These are phyloP conservation scores for Sindora glabra DNA, from an alignment of 306 rosid genomes.

Conservation along the genomic window DNA sequence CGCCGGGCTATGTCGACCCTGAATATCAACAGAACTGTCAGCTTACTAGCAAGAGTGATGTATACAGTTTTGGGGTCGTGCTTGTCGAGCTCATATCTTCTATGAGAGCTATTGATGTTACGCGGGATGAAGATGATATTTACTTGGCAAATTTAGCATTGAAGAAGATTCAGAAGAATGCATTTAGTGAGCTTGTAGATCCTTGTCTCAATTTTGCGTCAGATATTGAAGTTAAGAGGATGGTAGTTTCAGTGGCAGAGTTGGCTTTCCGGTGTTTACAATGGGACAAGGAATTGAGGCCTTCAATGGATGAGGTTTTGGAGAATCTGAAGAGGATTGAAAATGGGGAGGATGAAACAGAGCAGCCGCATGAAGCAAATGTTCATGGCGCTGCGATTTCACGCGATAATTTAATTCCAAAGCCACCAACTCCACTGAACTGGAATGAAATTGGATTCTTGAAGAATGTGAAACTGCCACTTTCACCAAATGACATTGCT, in stretches of 20 bases:
- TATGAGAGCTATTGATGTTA: conserved; percentile 57
- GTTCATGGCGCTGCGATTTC: too few relatives aligned
- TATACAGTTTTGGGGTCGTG: conserved; percentile 67
- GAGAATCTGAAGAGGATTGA: conserved; percentile 32
- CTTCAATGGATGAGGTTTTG: conserved; percentile 54
- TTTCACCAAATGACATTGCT: conserved; percentile 38
- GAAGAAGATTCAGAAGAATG: conserved; percentile 36
- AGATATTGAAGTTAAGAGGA: conserved; percentile 30
- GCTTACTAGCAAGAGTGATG: conserved; percentile 72
- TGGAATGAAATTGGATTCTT: conserved; percentile 14
- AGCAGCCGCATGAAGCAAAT: too few relatives aligned
- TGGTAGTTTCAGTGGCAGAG: conserved; percentile 36
- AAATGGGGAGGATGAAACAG: conserved; percentile 5
- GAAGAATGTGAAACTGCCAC: conserved; percentile 9
- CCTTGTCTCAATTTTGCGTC: conserved; percentile 36
- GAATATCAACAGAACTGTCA: conserved; percentile 57
- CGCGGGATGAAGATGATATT: conserved; percentile 46
- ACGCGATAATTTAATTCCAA: too few relatives aligned
- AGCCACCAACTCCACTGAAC: too few relatives aligned
- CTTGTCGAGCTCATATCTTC: conserved; percentile 62
- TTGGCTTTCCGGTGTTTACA: conserved; percentile 66
- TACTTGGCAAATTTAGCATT: conserved; percentile 53
- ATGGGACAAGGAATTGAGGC: conserved; percentile 53
- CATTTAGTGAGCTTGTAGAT: conserved; percentile 44
- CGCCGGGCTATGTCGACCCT: conserved; percentile 65